Evolutionary conservation across 306 rosid species (phyloP).

Genomic region (Quercus cerris): DNA sequence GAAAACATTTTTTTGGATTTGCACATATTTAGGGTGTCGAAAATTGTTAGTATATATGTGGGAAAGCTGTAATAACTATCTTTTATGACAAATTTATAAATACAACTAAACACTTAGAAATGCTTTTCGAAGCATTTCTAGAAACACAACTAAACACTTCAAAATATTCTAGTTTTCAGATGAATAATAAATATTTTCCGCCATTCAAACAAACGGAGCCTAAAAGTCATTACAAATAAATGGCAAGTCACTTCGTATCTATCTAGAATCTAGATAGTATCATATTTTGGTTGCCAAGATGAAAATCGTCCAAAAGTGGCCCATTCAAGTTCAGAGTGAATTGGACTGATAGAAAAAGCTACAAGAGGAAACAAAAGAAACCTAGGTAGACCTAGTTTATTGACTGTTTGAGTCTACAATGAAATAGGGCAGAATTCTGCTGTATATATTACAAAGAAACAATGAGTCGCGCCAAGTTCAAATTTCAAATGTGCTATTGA

Average conservation of each 20-base stretch:
- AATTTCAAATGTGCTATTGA: not conserved
- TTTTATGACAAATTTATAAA: too few species aligned
- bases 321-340: not conserved
- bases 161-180: too few species aligned
- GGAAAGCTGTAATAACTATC: too few species aligned
- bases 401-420: not conserved
- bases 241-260: not conserved
- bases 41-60: too few species aligned
- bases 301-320: not conserved
- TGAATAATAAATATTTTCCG: too few species aligned
- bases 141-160: accelerated
- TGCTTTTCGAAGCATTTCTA: too few species aligned
- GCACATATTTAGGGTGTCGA: too few species aligned
- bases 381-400: not conserved
- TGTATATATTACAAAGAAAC: not conserved
- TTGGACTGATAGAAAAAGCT: not conserved
- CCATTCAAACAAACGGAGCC: too few species aligned
- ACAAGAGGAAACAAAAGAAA: not conserved
- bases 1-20: too few species aligned
- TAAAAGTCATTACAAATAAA: not conserved
- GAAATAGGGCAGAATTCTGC: not conserved
- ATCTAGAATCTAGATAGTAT: not conserved
- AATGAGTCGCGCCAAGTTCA: not conserved
- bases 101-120: too few species aligned
- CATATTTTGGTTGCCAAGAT: not conserved